These are phyloP conservation scores for Tilletia setariae DNA, from an alignment of 1,284 basidiomycete species.

Conservation along the genomic window DNA sequence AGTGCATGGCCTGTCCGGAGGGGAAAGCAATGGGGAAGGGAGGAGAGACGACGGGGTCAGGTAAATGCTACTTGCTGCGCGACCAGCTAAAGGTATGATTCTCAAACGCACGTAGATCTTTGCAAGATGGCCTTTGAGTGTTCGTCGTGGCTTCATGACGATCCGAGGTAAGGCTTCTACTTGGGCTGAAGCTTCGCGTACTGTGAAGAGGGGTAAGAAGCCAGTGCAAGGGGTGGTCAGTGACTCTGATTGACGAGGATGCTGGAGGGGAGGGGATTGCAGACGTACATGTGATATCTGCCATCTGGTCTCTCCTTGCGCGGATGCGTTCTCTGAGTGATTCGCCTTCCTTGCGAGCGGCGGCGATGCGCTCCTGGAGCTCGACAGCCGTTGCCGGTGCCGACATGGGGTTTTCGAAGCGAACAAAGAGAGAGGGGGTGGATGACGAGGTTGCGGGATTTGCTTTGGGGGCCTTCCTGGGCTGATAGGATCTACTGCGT, in stretches of 20 bases:
- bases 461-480: too few species aligned
- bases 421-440: neutral
- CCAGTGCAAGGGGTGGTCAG: constrained; percentile 24
- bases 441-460: neutral
- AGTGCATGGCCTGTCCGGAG: constrained; percentile 74
- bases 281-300: constrained; percentile 86
- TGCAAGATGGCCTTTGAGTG: constrained; percentile 91
- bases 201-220: constrained; percentile 55
- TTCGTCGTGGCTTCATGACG: constrained; percentile 88
- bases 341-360: constrained; percentile 92
- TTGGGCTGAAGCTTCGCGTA: constrained; percentile 93
- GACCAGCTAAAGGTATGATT: too few species aligned
- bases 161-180: constrained; percentile 91
- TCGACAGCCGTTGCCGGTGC: constrained; percentile 31
- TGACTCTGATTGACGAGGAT: constrained; percentile 33
- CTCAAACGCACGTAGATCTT: constrained; percentile 75
- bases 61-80: neutral
- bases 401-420: neutral
- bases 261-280: neutral
- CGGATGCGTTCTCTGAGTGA: constrained; percentile 95
- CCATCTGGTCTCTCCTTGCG: constrained; percentile 87
- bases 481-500: neutral
- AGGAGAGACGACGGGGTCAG: neutral
- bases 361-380: constrained; percentile 68
- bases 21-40: neutral